phyloP scores from a whole-genome alignment of 1,139 yeast genomes.

The Geotrichum carabidarum region DNA sequence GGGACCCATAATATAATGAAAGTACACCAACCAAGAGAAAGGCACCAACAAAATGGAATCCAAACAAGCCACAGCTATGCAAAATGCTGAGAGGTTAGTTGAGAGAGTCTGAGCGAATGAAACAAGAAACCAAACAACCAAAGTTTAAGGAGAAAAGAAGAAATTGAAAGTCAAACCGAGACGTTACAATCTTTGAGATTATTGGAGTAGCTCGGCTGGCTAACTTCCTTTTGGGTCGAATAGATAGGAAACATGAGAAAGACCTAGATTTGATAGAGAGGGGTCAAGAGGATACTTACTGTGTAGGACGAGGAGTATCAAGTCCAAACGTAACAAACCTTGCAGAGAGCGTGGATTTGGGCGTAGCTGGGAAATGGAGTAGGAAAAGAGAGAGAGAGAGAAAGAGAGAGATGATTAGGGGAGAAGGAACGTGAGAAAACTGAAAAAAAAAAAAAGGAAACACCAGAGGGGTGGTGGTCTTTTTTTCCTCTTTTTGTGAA shows the following conservation, averaged over 20 bases:
- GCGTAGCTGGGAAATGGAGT: background rate
- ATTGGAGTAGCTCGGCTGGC: too few species aligned
- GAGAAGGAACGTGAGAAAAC: constrained; percentile 1
- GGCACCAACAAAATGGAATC: background rate
- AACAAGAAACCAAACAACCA: background rate
- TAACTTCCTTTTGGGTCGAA: too few species aligned
- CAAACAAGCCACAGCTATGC: background rate
- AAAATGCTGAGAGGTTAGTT: too few species aligned
- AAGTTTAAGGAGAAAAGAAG: background rate
- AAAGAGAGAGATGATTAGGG: background rate
- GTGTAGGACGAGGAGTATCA: too few species aligned
- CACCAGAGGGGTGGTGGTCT: background rate
- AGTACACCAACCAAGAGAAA: background rate
- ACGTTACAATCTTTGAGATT: too few species aligned
- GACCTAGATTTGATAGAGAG: too few species aligned
- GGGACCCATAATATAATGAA: constrained; percentile 3
- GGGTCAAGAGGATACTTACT: too few species aligned
- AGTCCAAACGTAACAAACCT: too few species aligned
- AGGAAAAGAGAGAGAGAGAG: background rate
- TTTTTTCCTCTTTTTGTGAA: background rate
- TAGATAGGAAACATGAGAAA: too few species aligned
- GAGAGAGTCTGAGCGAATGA: background rate
- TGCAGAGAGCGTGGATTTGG: background rate
- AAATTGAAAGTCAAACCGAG: background rate
- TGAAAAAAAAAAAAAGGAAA: background rate